Percentiles rank a stretch among this genome's conserved stretches.
These are phyloP conservation scores for Fusarium albidum DNA, from an alignment of 2,329 filamentous ascomycete genomes.

Conservation along the genomic window DNA sequence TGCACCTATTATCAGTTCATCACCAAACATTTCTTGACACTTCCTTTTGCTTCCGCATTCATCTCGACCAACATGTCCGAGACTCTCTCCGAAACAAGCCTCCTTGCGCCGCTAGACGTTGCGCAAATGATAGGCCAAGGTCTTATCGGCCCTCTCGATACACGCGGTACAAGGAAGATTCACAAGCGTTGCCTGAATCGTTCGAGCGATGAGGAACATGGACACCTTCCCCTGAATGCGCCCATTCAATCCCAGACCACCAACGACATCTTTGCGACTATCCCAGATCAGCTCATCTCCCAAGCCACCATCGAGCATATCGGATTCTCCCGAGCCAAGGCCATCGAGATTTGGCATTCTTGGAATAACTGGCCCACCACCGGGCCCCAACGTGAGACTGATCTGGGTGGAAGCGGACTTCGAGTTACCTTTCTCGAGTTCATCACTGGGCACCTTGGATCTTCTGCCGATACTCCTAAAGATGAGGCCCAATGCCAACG, in stretches of 20 bases:
- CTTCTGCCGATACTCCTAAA: neutral
- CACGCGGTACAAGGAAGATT: neutral
- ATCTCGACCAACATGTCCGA: too few species aligned
- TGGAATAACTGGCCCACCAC: conserved; percentile 22
- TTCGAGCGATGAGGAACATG: conserved; percentile 21
- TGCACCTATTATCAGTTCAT: too few species aligned
- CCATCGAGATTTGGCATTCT: conserved; percentile 17
- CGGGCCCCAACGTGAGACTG: conserved; percentile 16
- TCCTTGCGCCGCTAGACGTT: neutral
- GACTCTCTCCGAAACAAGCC: neutral
- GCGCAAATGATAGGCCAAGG: neutral
- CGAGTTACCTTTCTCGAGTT: conserved; percentile 21
- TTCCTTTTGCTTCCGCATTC: too few species aligned
- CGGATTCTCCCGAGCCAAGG: conserved; percentile 21
- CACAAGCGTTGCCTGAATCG: conserved; percentile 28
- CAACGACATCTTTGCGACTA: conserved; percentile 11
- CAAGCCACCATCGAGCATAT: conserved; percentile 20
- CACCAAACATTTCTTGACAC: too few species aligned
- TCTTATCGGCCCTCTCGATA: neutral
- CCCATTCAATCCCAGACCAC: neutral
- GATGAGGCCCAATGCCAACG: conserved; percentile 17
- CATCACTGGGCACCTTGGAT: conserved; percentile 12
- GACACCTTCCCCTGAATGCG: conserved; percentile 11
- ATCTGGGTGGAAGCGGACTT: conserved; percentile 5
- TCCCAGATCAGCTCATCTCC: conserved; percentile 25